Base-by-base conservation (phyloP, 2,329 filamentous ascomycete genomes). In the Penicillium sumatraense region DNA sequence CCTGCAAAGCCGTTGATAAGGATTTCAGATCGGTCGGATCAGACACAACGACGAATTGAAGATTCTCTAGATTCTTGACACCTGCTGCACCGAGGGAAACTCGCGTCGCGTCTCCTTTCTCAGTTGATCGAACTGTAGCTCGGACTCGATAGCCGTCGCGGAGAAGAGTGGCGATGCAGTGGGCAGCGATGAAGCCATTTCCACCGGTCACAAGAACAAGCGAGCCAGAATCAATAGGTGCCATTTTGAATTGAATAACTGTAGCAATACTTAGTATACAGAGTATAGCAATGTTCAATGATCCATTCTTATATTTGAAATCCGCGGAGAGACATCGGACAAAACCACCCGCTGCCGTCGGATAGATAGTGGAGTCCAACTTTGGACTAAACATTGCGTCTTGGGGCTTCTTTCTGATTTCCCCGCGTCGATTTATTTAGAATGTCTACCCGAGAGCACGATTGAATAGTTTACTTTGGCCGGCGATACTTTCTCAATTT, bases 131-230 rank as follows among this genome's bases (percentile, higher is more conserved):
- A 5, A 65, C 61, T 5, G 64, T 67, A 3, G 59, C 64, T n/a
- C 64, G 61, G 46, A 67, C 58, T 21, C 20, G 42, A 20, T 61
- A 53, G n/a, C 51, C 41, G 3, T 38, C 42, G 16, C 49, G 38
- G 13, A 67, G 51, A 8, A 67, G 57, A 16, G 48, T 53, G 2
- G 58, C 50, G 49, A 67, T 65, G 51, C 59, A 62, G 46, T 67
- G 63, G 11, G 64, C 61, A 33, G 59, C 64, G 46, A 67, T 65
- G 51, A 67, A 67, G 23, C 63, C 63, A 24, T 65, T 65, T 18
- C 59, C 64, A 23, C 64, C 64, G 13, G 64, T 67, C 1, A 67
- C 47, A 16, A 67, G 61, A 7, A 63, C 48, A 11, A 49, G 45
- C 16, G 57, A 56, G 16, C 44, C 44, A n/a, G 42, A 14, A 3